Percentiles rank a stretch among this genome's conserved stretches.
phyloP scores from a whole-genome alignment of 2,329 filamentous ascomycete species.

The Chaetomium globosum region DNA sequence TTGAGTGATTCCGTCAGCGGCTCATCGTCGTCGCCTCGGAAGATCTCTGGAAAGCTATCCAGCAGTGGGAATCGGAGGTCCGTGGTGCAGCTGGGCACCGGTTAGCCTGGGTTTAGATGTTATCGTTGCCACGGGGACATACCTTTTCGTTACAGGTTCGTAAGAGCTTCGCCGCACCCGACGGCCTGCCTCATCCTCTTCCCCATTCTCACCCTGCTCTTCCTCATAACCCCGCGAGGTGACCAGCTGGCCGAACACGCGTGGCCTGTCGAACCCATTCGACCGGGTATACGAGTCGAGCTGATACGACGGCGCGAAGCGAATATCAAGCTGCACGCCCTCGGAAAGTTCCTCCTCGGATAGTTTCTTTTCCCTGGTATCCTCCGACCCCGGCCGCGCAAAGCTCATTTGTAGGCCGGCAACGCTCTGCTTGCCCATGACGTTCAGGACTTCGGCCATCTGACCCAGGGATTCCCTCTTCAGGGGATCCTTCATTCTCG shows the following conservation, averaged over 20 bases:
- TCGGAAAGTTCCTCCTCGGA: conserved; percentile 40
- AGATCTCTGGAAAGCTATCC: conserved; percentile 81
- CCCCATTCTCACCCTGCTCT: conserved; percentile 36
- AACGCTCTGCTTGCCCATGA: conserved; percentile 77
- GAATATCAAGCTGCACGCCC: conserved; percentile 44
- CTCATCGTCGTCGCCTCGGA: conserved; percentile 49
- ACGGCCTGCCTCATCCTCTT: conserved; percentile 37
- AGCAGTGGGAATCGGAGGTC: conserved; percentile 72
- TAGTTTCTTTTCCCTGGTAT: conserved; percentile 39
- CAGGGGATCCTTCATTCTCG: conserved; percentile 61
- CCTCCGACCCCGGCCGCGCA: conserved; percentile 39
- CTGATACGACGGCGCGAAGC: conserved; percentile 48
- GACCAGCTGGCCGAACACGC: conserved; percentile 50
- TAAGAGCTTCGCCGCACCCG: conserved; percentile 36
- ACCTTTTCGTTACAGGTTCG: conserved; percentile 38
- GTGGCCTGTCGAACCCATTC: conserved; percentile 39
- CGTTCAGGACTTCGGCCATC: conserved; percentile 68
- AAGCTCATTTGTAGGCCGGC: conserved; percentile 73
- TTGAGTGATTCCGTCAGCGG: conserved; percentile 48
- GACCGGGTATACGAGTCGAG: conserved; percentile 35
- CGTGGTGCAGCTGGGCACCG: conserved; percentile 50
- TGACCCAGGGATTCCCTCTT: conserved; percentile 59
- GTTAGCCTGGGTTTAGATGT: neutral
- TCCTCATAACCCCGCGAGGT: conserved; percentile 42
- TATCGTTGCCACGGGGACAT: neutral